Conservation (phyloP, 1,284 basidiomycete species). For the Ceratobasidium sp. region DNA sequence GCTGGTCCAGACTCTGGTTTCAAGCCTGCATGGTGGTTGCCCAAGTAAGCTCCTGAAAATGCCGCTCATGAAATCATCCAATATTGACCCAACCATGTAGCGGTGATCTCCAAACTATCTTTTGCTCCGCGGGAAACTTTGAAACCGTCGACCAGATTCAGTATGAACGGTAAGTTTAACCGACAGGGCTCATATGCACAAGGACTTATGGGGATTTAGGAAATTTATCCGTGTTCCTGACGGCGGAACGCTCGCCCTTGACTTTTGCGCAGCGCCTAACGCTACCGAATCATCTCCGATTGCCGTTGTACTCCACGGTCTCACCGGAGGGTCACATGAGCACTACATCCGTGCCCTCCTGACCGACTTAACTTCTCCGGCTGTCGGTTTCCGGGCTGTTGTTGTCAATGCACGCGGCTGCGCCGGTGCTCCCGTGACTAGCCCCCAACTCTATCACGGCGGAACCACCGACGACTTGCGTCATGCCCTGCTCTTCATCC, state of each 20-base stretch:
- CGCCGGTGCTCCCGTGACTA: conserved; percentile 44
- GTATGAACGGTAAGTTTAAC: conserved; percentile 54
- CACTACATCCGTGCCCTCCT: conserved; percentile 60
- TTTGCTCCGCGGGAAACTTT: conserved; percentile 57
- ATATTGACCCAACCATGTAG: conserved; percentile 45
- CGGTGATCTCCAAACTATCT: conserved; percentile 59
- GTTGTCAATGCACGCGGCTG: conserved; percentile 40
- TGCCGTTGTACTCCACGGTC: conserved; percentile 58
- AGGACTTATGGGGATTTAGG: conserved; percentile 46
- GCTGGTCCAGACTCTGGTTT: conserved; percentile 23
- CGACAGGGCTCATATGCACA: conserved; percentile 36
- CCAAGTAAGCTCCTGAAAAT: conserved; percentile 11
- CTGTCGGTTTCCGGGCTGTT: conserved; percentile 44
- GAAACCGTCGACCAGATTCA: conserved; percentile 56
- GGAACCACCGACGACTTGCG: conserved; percentile 63
- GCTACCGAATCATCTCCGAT: conserved; percentile 55
- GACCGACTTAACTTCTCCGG: conserved; percentile 38
- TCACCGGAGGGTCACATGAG: conserved; percentile 60
- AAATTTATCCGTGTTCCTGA: conserved; percentile 59
- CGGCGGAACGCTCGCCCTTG: conserved; percentile 55
- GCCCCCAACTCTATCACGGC: conserved; percentile 47
- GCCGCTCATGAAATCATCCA: neutral
- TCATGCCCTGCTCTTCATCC: conserved; percentile 61
- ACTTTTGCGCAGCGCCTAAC: conserved; percentile 50
- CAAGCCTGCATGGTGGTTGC: conserved; percentile 43